These are phyloP conservation scores for Thuja plicata DNA, from an alignment of 83 land plant species.

Conservation along the genomic window DNA sequence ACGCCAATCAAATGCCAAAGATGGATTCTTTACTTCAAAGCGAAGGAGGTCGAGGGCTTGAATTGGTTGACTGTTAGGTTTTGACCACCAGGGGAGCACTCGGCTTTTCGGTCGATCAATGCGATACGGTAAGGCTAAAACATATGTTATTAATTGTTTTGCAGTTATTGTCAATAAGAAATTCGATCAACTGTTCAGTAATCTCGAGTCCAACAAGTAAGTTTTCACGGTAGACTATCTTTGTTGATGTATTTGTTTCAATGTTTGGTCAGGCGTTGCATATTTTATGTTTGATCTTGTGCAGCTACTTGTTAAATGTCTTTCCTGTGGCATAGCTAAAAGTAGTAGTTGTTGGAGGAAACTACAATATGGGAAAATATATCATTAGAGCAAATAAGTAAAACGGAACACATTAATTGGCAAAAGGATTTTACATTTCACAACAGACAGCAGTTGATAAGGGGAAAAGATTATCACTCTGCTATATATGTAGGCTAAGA, in stretches of 20 bases:
- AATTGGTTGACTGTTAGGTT: not conserved
- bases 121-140: not conserved
- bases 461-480: not conserved
- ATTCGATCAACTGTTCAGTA: not conserved
- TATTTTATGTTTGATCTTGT: not conserved
- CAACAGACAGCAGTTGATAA: not conserved
- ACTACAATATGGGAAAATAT: not conserved
- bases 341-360: not conserved
- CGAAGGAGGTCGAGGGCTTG: not conserved
- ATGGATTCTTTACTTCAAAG: not conserved
- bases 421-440: not conserved
- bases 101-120: not conserved
- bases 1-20: not conserved
- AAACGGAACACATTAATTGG: not conserved
- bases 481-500: not conserved
- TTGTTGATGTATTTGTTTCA: not conserved
- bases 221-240: not conserved
- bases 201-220: not conserved
- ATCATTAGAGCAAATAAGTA: not conserved
- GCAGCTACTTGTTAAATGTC: not conserved
- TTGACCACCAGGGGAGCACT: not conserved
- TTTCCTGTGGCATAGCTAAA: not conserved
- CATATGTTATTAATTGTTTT: not conserved
- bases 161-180: not conserved
- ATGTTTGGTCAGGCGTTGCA: not conserved